phyloP scores from a whole-genome alignment of 345 rosid species.

The Eucalyptus coolabah region DNA sequence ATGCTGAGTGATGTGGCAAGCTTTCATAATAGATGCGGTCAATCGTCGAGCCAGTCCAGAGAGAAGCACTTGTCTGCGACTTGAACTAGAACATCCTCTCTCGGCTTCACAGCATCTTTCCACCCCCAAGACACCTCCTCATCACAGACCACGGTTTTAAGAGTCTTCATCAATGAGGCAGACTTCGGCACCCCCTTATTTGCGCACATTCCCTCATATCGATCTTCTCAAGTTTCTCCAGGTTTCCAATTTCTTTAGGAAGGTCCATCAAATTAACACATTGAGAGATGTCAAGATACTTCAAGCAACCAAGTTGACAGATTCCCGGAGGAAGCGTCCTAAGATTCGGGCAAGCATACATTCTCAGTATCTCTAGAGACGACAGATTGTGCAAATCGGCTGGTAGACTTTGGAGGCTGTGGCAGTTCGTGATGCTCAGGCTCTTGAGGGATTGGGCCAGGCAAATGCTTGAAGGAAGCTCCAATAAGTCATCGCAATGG shows the following conservation, averaged over 20 bases:
- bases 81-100: conserved; percentile 37
- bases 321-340: conserved; percentile 37
- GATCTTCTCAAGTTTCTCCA: conserved; percentile 57
- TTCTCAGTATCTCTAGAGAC: conserved; percentile 38
- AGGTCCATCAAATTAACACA: conserved; percentile 50
- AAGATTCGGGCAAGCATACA: conserved; percentile 71
- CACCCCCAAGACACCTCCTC: conserved; percentile 52
- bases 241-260: conserved; percentile 47
- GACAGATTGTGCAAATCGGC: conserved; percentile 34
- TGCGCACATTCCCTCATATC: conserved; percentile 85
- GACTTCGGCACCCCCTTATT: conserved; percentile 30
- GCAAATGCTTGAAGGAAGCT: conserved; percentile 54
- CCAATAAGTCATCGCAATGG: conserved; percentile 61
- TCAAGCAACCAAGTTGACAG: conserved; percentile 39
- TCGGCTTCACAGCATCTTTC: conserved; percentile 32
- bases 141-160: conserved; percentile 58
- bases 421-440: conserved; percentile 86
- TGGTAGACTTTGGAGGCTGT: conserved; percentile 46
- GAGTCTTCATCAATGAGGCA: conserved; percentile 27
- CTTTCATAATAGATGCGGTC: background rate
- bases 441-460: conserved; percentile 26
- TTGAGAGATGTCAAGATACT: conserved; percentile 71
- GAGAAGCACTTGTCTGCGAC: conserved; percentile 51
- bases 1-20: background rate
- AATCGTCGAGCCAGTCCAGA: conserved; percentile 70